phyloP scores from a whole-genome alignment of 768 basidiomycete genomes.

The Scleroderma bovista region DNA sequence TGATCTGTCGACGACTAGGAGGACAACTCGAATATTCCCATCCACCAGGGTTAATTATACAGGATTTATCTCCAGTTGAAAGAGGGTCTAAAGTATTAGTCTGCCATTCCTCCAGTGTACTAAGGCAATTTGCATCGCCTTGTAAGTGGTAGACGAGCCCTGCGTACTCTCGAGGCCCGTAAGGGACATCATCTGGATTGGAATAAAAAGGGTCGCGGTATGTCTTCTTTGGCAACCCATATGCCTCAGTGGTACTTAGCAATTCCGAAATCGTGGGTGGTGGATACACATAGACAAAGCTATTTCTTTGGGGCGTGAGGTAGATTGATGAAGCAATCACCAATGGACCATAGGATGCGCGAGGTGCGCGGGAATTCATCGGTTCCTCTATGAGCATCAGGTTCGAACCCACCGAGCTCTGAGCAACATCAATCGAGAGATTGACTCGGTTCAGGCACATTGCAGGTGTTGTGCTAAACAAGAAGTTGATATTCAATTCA shows the following conservation, averaged over 20 bases:
- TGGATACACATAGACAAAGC: constrained; percentile 40
- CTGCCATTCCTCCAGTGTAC: constrained; percentile 58
- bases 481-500: neutral
- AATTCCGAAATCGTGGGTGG: constrained; percentile 52
- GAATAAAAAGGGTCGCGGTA: constrained; percentile 85
- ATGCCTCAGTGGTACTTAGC: constrained; percentile 35
- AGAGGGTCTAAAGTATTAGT: constrained; percentile 3
- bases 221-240: constrained; percentile 50
- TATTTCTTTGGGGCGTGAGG: neutral
- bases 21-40: constrained; percentile 82
- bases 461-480: constrained; percentile 6
- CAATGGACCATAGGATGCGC: constrained; percentile 16
- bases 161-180: constrained; percentile 67
- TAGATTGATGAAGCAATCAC: constrained; percentile 2
- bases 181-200: constrained; percentile 61
- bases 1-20: constrained; percentile 52
- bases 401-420: neutral
- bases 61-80: neutral
- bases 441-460: neutral
- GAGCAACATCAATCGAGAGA: constrained; percentile 3
- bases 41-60: constrained; percentile 39
- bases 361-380: neutral
- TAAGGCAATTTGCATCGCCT: constrained; percentile 49
- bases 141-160: constrained; percentile 71
- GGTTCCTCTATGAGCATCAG: neutral